phyloP scores from a whole-genome alignment of 148 eudicot species.

The Silene latifolia region DNA sequence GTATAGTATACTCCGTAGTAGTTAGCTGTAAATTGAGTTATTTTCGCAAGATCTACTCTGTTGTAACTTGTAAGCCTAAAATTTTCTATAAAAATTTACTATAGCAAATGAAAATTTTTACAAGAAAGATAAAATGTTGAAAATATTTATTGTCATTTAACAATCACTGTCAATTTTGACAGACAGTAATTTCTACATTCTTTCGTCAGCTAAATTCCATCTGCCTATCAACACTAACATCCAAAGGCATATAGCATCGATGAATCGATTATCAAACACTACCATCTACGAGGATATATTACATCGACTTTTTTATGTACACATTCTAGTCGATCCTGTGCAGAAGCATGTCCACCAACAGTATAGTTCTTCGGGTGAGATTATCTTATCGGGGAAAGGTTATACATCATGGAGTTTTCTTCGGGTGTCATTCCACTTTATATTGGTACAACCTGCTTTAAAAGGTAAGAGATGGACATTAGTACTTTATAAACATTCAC shows the following conservation, averaged over 20 bases:
- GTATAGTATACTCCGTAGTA: no score
- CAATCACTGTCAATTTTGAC: background rate
- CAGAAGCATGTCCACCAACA: background rate
- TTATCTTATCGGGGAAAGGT: background rate
- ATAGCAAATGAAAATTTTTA: background rate
- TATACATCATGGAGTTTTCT: background rate
- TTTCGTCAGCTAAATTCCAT: background rate
- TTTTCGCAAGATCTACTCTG: no score
- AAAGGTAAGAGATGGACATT: background rate
- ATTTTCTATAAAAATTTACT: no score
- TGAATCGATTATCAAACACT: background rate
- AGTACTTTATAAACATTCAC: no score
- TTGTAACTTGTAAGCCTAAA: no score
- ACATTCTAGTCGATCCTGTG: constrained; percentile 2
- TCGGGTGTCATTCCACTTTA: constrained; percentile 14
- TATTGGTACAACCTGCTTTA: constrained; percentile 13
- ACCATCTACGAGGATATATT: background rate
- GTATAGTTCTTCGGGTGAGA: background rate
- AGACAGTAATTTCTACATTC: background rate
- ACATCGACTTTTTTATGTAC: constrained; percentile 27
- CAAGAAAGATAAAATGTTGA: background rate
- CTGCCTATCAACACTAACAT: background rate
- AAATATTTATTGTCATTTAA: no score
- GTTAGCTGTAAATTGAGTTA: no score
- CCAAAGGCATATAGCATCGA: background rate